These are phyloP conservation scores for Mimosa pudica DNA, from an alignment of 306 rosid species.

Conservation along the genomic window DNA sequence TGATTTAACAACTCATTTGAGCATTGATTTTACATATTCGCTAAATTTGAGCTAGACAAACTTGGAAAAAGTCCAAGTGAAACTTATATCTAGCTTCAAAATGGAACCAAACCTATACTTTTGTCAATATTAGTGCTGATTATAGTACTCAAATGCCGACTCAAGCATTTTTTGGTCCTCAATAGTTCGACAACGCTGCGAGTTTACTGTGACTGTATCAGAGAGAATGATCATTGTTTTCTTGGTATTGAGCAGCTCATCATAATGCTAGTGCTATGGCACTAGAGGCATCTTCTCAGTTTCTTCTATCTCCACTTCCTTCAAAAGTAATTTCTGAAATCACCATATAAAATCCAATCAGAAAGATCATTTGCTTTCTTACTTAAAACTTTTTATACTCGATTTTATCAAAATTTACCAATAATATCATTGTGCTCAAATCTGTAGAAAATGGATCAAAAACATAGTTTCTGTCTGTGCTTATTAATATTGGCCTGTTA, in stretches of 20 bases:
- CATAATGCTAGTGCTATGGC: background rate
- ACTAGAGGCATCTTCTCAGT: background rate
- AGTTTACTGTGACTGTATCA: background rate
- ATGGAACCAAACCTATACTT: background rate
- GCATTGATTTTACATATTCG: background rate
- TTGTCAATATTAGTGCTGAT: background rate
- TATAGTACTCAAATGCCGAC: background rate
- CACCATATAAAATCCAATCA: background rate
- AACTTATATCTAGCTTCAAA: background rate
- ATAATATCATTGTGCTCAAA: background rate
- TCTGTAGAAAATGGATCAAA: background rate
- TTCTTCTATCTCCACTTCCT: background rate
- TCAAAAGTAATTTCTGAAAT: background rate
- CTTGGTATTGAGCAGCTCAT: background rate
- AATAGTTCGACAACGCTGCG: background rate
- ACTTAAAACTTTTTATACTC: background rate
- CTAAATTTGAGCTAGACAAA: background rate
- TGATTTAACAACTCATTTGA: background rate
- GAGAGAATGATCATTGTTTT: background rate
- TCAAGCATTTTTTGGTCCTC: background rate
- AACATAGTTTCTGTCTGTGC: no score
- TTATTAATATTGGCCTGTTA: background rate
- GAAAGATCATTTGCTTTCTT: background rate
- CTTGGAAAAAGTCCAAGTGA: background rate
- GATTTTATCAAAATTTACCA: background rate